Evolutionary conservation across 768 basidiomycete species (phyloP).

Genomic region (Auriscalpium orientale): DNA sequence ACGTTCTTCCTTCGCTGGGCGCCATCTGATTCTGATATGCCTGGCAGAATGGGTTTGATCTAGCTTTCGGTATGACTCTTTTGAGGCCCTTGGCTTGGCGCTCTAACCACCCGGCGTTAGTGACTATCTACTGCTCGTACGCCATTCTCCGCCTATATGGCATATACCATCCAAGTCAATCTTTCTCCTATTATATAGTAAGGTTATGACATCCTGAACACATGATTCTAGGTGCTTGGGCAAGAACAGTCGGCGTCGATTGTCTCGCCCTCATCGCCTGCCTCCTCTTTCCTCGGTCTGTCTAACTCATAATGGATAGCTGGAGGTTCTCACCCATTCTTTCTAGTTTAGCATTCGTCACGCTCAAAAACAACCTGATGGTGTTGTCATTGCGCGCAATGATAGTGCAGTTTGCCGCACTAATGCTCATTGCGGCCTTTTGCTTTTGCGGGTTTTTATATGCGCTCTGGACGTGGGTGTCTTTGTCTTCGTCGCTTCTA

Average conservation of each 20-base stretch:
- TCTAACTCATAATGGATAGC: background rate
- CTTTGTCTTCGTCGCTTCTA: background rate
- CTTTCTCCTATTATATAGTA: background rate
- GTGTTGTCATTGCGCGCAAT: constrained; percentile 83
- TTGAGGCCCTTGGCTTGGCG: background rate
- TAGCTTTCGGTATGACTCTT: constrained; percentile 65
- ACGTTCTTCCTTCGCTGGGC: constrained; percentile 2
- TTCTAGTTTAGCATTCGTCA: constrained; percentile 83
- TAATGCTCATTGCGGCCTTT: constrained; percentile 81
- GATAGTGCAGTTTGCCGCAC: constrained; percentile 80
- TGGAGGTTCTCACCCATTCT: background rate
- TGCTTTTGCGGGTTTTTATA: constrained; percentile 92
- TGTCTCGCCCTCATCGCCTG: constrained; percentile 84
- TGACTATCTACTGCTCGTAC: constrained; percentile 75
- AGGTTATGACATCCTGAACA: background rate
- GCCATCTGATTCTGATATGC: background rate
- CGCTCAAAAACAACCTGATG: constrained; percentile 73
- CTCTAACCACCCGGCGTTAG: constrained; percentile 28
- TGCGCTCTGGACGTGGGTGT: constrained; percentile 83
- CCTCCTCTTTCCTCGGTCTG: constrained; percentile 81
- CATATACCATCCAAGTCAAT: constrained; percentile 55
- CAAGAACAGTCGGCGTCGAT: constrained; percentile 66
- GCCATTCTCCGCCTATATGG: constrained; percentile 74
- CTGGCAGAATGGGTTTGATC: constrained; percentile 81
- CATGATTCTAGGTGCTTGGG: constrained; percentile 46